phyloP scores from a whole-genome alignment of 1,284 basidiomycete genomes.

The Cutaneotrichosporon cavernicola region DNA sequence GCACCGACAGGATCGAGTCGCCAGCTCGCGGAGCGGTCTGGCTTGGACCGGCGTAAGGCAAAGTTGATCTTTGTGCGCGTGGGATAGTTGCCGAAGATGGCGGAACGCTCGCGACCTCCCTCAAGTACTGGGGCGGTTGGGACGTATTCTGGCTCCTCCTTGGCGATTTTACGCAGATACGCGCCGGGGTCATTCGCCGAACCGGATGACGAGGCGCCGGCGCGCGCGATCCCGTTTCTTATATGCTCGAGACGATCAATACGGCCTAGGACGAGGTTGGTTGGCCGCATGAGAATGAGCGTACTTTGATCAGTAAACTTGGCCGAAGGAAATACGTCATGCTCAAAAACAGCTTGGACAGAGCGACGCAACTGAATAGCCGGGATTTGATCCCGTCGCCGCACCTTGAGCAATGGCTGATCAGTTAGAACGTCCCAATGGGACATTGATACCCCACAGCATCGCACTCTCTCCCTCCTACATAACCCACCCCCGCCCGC shows the following conservation, averaged over 20 bases:
- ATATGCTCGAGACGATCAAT: too few species aligned
- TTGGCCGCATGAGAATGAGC: too few species aligned
- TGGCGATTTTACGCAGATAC: neutral
- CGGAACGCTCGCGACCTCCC: neutral
- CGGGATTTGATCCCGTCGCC: neutral
- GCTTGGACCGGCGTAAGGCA: neutral
- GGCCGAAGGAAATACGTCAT: neutral
- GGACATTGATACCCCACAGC: neutral
- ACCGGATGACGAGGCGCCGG: too few species aligned
- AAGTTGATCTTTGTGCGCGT: neutral
- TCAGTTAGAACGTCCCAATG: neutral
- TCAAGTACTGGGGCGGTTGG: neutral
- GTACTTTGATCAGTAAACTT: too few species aligned
- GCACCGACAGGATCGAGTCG: constrained; percentile 7
- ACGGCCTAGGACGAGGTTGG: too few species aligned
- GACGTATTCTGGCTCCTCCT: neutral
- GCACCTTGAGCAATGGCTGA: neutral
- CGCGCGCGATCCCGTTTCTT: too few species aligned
- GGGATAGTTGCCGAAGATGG: constrained; percentile 16
- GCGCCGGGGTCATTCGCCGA: neutral
- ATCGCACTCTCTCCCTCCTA: constrained; percentile 2
- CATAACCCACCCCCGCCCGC: constrained; percentile 4
- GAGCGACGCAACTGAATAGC: neutral
- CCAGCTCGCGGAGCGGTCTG: constrained; percentile 4
- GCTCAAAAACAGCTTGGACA: neutral